Evolutionary conservation across 441 rosid genomes (phyloP), one percentile per base, ranked within the genome.

Genomic region (Gossypium davidsonii): DNA sequence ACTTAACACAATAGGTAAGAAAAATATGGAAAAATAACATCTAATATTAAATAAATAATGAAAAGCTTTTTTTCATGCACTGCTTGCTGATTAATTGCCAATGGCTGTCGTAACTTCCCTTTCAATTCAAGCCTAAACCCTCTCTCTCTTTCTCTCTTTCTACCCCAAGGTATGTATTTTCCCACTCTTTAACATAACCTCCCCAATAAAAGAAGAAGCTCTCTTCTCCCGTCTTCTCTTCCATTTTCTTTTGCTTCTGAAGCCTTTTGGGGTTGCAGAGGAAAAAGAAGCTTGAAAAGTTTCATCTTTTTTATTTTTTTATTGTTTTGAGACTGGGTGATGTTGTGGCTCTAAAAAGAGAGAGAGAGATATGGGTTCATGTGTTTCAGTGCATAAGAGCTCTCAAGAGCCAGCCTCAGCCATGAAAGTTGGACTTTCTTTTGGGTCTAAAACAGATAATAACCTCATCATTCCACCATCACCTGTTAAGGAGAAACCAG

Each of bases 401-500:
- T 74, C 88, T 61, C 55, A 81, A 7, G 81, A 73, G 34, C 74
- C 85, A 0, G 76, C 82, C 73, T 77, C 85, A 0, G 76, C 82
- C 74, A 79, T 83, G 81, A 86, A 83, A 63, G 66, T 80, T 42
- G 73, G 80, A 39, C 31, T 79, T 66, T 65, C 85, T 6, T 80
- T 83, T 67, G 77, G 69, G 73, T 76, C 85, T 51, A 85, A 85
- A 81, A 52, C 78, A n/a, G 85, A 81, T 20, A 79, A 80, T 18
- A 80, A 80, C 67, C 83, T 81, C 79, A 83, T 76, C 70, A 83
- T 80, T 20, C 90, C 93, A 8, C 85, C 86, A 21, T 89, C 96
- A 23, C 90, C 92, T 6, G 67, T 81, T 57, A 91, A 87, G 65
- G 77, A 78, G 28, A 82, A 76, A 20, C 74, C 72, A 3, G 67